phyloP scores from a whole-genome alignment of 208 protist species.

The Wallacemonas rigidus region DNA sequence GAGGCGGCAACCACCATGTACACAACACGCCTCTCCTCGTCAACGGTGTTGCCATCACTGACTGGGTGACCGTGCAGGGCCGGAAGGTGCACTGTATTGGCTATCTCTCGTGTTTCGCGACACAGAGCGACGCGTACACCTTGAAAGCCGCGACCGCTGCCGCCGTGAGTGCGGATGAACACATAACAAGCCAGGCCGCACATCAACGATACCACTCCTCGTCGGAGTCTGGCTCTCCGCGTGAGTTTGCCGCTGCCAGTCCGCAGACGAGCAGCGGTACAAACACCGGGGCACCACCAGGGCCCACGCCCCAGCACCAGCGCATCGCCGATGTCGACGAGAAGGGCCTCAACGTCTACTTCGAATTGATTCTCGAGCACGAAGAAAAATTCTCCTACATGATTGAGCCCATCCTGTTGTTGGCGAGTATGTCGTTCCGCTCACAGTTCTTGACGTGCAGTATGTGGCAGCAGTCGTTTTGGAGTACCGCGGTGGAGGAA shows the following conservation, averaged over 20 bases:
- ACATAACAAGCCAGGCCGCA: constrained; percentile 20
- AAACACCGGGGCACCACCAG: neutral
- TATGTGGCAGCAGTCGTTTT: constrained; percentile 60
- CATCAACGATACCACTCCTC: constrained; percentile 10
- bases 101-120: constrained; percentile 56
- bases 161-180: neutral
- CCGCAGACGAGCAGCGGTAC: constrained; percentile 13
- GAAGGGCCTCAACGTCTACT: constrained; percentile 49
- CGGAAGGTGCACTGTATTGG: constrained; percentile 69
- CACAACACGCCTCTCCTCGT: constrained; percentile 19
- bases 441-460: constrained; percentile 82
- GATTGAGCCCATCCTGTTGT: constrained; percentile 66
- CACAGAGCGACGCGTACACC: constrained; percentile 20
- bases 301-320: constrained; percentile 5
- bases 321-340: constrained; percentile 15
- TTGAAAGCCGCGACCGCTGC: neutral
- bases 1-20: constrained; percentile 2
- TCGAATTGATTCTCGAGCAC: constrained; percentile 76
- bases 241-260: constrained; percentile 3
- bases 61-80: constrained; percentile 51
- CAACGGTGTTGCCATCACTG: constrained; percentile 21
- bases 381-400: constrained; percentile 52
- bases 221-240: constrained; percentile 2
- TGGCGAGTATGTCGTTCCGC: constrained; percentile 81
- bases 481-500: constrained; percentile 60